Evolutionary conservation across 2,329 filamentous ascomycete genomes (phyloP).

Genomic region (Aspergillus tamarii): DNA sequence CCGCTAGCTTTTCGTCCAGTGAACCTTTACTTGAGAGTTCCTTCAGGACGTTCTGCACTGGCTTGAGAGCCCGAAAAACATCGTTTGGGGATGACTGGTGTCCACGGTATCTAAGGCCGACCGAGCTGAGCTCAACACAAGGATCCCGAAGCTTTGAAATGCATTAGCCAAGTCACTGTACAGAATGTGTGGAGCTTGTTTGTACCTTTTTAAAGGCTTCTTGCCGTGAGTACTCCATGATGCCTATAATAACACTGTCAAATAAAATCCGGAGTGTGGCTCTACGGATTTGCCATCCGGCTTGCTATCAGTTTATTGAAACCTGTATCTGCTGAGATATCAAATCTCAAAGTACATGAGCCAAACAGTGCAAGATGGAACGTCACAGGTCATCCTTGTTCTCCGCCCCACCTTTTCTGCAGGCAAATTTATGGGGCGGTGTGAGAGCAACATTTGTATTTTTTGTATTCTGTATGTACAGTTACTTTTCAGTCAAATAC

Average conservation of each 20-base stretch:
- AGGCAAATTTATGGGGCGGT: neutral
- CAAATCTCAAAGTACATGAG: neutral
- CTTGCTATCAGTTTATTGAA: neutral
- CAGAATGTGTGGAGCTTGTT: neutral
- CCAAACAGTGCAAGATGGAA: neutral
- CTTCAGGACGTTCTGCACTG: slow-evolving; percentile 43
- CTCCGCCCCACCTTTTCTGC: slow-evolving; percentile 2
- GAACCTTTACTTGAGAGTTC: slow-evolving; percentile 44
- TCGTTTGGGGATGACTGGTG: slow-evolving; percentile 49
- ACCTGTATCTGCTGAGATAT: neutral
- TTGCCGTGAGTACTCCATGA: slow-evolving; percentile 44
- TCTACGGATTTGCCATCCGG: neutral
- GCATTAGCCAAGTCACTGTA: slow-evolving; percentile 22
- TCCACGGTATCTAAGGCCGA: slow-evolving; percentile 54
- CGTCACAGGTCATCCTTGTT: neutral
- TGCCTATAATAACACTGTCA: neutral
- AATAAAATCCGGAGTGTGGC: neutral
- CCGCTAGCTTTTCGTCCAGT: slow-evolving; percentile 80
- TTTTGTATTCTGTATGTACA: neutral
- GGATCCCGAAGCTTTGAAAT: slow-evolving; percentile 56
- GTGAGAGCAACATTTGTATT: neutral
- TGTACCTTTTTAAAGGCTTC: slow-evolving; percentile 47
- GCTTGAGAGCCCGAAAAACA: slow-evolving; percentile 53
- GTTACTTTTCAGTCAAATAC: too few relatives aligned
- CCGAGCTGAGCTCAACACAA: slow-evolving; percentile 62